These are phyloP conservation scores for Talaromyces sp. DNA, from an alignment of 2,329 filamentous ascomycete species.

Conservation along the genomic window DNA sequence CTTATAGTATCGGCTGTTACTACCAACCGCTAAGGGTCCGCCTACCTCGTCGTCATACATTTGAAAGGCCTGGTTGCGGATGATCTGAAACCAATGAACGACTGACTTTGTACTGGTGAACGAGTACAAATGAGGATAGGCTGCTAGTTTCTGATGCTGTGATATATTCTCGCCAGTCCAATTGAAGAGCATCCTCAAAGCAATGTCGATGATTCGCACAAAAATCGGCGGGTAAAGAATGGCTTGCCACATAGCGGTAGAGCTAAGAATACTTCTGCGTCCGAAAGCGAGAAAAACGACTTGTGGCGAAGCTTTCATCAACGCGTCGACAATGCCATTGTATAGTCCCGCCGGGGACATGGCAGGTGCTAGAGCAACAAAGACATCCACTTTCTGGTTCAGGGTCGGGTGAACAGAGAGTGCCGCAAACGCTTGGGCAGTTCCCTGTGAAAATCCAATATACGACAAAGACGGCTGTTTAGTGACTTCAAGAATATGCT, in stretches of 20 bases:
- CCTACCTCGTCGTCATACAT: conserved; percentile 97
- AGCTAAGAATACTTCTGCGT: conserved; percentile 82
- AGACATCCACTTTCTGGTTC: conserved; percentile 91
- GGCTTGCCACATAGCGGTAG: conserved; percentile 95
- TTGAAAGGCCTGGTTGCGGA: conserved; percentile 91
- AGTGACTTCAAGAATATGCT: conserved; percentile 83
- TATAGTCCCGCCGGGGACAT: conserved; percentile 92
- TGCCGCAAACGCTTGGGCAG: conserved; percentile 91
- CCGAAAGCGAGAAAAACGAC: conserved; percentile 92
- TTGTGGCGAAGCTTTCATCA: conserved; percentile 89
- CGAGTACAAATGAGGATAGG: conserved; percentile 93
- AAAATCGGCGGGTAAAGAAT: conserved; percentile 94
- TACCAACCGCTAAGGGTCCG: conserved; percentile 66
- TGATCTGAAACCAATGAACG: conserved; percentile 99
- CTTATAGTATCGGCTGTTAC: conserved; percentile 82
- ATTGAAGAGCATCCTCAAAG: conserved; percentile 78
- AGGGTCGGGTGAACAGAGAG: conserved; percentile 87
- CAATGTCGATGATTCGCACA: conserved; percentile 78
- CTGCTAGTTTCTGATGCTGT: conserved; percentile 83
- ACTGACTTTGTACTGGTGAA: conserved; percentile 96
- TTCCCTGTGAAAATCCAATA: conserved; percentile 95
- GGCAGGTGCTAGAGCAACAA: conserved; percentile 90
- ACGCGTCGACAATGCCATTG: conserved; percentile 84
- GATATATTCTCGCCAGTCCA: conserved; percentile 86
- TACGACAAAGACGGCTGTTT: conserved; percentile 83